phyloP scores from a whole-genome alignment of 306 rosid species.

The Neltuma alba region DNA sequence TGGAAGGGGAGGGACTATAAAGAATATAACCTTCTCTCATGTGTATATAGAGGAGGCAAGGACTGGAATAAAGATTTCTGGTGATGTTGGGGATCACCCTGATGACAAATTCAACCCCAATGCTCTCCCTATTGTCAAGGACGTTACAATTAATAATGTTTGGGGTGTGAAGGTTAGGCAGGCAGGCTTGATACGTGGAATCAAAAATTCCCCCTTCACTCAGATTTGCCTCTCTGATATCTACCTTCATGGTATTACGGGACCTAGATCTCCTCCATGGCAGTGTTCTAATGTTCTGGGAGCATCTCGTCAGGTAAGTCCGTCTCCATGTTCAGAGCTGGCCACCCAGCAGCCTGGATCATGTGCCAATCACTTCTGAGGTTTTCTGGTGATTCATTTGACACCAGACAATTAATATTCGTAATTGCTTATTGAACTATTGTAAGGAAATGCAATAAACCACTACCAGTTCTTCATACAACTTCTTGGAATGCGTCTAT shows the following conservation, averaged over 20 bases:
- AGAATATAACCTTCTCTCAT: constrained; percentile 62
- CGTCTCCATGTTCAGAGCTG: constrained; percentile 73
- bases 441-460: background rate
- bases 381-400: background rate
- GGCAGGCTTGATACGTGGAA: constrained; percentile 75
- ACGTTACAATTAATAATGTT: constrained; percentile 59
- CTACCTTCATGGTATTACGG: constrained; percentile 49
- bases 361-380: constrained; percentile 52
- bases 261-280: constrained; percentile 63
- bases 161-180: constrained; percentile 79
- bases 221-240: constrained; percentile 80
- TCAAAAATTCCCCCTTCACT: constrained; percentile 67
- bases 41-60: constrained; percentile 69
- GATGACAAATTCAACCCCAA: constrained; percentile 71
- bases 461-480: background rate
- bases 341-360: constrained; percentile 36
- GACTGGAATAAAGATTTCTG: constrained; percentile 76
- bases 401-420: background rate
- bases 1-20: constrained; percentile 82
- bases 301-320: constrained; percentile 66
- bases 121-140: constrained; percentile 82
- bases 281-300: constrained; percentile 77
- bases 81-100: constrained; percentile 85
- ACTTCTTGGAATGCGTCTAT: background rate
- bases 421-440: constrained; percentile 27